A percentile compares a stretch with the other conserved stretches of the same genome.
phyloP scores from a whole-genome alignment of 164 flowering plant genomes.

The Aristolochia contorta region DNA sequence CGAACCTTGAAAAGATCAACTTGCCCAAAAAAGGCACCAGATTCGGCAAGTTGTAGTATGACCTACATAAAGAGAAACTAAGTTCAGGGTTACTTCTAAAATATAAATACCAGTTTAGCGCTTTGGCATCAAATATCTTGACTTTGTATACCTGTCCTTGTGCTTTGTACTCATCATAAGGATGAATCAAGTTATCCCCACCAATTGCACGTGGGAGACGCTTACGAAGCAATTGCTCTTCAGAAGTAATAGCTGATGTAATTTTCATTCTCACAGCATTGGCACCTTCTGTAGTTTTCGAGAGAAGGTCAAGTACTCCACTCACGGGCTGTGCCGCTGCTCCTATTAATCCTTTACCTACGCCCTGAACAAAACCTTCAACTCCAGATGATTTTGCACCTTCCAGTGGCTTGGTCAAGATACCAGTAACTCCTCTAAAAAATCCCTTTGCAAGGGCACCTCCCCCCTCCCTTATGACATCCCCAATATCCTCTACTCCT shows the following conservation, averaged over 20 bases:
- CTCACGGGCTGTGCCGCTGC: conserved; percentile 99
- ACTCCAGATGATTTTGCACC: conserved; percentile 99
- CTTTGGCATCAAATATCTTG: no score
- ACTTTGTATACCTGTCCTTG: conserved; percentile 72
- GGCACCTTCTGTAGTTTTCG: conserved; percentile 99
- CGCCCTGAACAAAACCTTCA: conserved; percentile 98
- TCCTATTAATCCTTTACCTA: conserved; percentile 96
- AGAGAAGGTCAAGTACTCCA: conserved; percentile 92
- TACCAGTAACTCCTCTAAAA: conserved; percentile 94
- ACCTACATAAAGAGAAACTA: conserved; percentile 36
- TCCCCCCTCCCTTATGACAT: conserved; percentile 94
- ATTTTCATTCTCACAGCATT: conserved; percentile 99
- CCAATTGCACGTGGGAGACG: conserved; percentile 89
- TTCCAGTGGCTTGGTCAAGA: conserved; percentile 96
- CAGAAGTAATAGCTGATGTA: conserved; percentile 88
- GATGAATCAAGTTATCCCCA: conserved; percentile 90
- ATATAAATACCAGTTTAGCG: no score
- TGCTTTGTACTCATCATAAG: conserved; percentile 87
- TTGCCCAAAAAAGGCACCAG: conserved; percentile 83
- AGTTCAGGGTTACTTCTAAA: not conserved
- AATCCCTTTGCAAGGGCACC: conserved; percentile 96
- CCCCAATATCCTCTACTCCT: conserved; percentile 87
- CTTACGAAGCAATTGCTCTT: conserved; percentile 87
- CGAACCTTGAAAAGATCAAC: conserved; percentile 96
- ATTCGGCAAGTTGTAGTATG: conserved; percentile 91